Percentiles rank a stretch among this genome's conserved stretches.
Evolutionary conservation across 306 rosid species (phyloP).

Genomic region (Geum urbanum): DNA sequence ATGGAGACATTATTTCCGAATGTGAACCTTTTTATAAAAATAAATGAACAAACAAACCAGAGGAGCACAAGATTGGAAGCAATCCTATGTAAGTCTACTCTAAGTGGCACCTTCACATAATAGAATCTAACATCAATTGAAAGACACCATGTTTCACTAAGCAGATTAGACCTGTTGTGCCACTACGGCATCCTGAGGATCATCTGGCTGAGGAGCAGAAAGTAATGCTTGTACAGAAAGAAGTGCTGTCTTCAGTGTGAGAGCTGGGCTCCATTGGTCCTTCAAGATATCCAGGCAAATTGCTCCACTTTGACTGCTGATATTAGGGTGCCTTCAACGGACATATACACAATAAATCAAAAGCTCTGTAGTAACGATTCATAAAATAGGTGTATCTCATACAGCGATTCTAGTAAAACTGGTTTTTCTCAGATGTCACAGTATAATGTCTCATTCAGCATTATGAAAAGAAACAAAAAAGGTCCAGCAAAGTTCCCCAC

Average conservation of each 20-base stretch:
- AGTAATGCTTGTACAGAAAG: constrained; percentile 96
- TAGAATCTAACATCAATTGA: constrained; percentile 4
- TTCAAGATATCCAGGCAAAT: constrained; percentile 93
- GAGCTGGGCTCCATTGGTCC: constrained; percentile 99
- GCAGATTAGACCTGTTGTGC: constrained; percentile 73
- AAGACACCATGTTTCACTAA: constrained; percentile 8
- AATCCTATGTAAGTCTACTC: constrained; percentile 5
- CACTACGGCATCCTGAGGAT: constrained; percentile 99
- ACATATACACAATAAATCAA: constrained; percentile 21
- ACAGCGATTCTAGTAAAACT: background rate
- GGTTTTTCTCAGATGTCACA: background rate
- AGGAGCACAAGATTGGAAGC: constrained; percentile 17
- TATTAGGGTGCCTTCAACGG: constrained; percentile 92
- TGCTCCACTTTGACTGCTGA: constrained; percentile 99
- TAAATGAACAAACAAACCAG: background rate
- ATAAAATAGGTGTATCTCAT: background rate
- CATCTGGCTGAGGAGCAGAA: constrained; percentile 97
- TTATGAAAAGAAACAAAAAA: background rate
- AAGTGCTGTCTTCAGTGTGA: constrained; percentile 95
- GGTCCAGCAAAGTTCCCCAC: background rate
- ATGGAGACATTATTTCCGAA: constrained; percentile 15
- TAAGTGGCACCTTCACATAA: constrained; percentile 9
- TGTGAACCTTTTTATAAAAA: background rate
- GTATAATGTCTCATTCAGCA: background rate
- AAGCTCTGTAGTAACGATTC: constrained; percentile 19